Base-by-base conservation (phyloP, 352 stramenopile species). In the Phytophthora lateralis region DNA sequence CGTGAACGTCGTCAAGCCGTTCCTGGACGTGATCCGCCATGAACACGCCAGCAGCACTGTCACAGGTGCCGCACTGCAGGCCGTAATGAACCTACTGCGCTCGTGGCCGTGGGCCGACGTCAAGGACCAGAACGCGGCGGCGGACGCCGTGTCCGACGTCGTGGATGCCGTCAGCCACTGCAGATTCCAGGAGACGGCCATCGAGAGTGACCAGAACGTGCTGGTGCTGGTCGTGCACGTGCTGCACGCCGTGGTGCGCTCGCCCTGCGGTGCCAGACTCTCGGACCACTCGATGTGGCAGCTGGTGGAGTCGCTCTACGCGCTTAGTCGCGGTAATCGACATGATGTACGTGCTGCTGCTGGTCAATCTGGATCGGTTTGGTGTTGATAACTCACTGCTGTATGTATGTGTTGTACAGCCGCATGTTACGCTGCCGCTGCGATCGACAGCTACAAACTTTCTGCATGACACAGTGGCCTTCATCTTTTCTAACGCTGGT, bases 81-180 rank as follows among this genome's bases (percentile, higher is more conserved):
- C 94, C 1, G 79, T 99, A 51, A 92, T 98, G 80, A 98, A 98
- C 61, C 98, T 99, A 48, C 73, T 99, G 27, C 81, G 97, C 12
- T 95, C 57, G 39, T 93, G 82, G 82, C 76, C 82, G 15, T 93
- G 83, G 83, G 15, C 53, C 14, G 38, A 71, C 14, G 66, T 71
- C n/a, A 66, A 70, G 34, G 79, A 88, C 54, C 47, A 67, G 24
- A 69, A 64, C 35, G 70, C 62, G 14, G 56, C 74, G 37, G 63
- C 69, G 0, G 82, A 95, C 38, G 79, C 77, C 12, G 55, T 91
- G 3, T 78, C 82, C 6, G 87, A 95, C 39, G 88, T 99, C 64
- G 93, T 98, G 11, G 85, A 98, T 32, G 89, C 90, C 15, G 82
- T 99, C 24, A 89, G 85, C 49, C 82, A 97, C 53, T 99, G 95